A percentile compares a stretch with the other conserved stretches of the same genome.
These are phyloP conservation scores for Sporisorium sorghi DNA, from an alignment of 1,284 basidiomycete genomes.

Conservation along the genomic window DNA sequence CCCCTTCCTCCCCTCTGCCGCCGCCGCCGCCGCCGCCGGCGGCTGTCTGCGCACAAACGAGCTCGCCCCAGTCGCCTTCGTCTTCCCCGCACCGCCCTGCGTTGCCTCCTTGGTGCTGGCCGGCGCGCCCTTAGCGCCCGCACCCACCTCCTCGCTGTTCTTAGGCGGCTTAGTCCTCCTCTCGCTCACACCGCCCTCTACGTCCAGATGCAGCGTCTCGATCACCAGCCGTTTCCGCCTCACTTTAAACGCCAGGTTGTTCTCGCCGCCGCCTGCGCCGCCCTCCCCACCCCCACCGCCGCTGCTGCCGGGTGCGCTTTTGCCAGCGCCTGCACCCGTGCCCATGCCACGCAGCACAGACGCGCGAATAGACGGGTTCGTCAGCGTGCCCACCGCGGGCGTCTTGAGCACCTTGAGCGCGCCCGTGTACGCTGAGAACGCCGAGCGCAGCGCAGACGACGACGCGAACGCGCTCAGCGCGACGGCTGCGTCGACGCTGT, in stretches of 20 bases:
- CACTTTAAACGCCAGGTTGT: conserved; percentile 94
- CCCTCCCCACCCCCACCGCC: conserved; percentile 40
- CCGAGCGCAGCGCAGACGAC: conserved; percentile 41
- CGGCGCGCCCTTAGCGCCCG: not conserved
- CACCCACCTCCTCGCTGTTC: conserved; percentile 10
- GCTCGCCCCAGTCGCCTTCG: not conserved
- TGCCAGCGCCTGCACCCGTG: conserved; percentile 22
- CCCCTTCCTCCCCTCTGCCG: no score
- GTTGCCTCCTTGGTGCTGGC: not conserved
- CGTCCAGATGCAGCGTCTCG: conserved; percentile 91
- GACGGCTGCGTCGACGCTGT: conserved; percentile 52
- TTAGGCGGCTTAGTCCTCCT: conserved; percentile 70
- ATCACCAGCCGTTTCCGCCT: conserved; percentile 86
- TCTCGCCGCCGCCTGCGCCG: conserved; percentile 77
- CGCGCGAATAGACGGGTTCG: conserved; percentile 54
- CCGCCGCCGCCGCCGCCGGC: not conserved
- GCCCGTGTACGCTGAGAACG: conserved; percentile 57
- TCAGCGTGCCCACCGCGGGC: conserved; percentile 54
- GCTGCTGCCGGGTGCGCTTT: not conserved
- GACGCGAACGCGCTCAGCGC: conserved; percentile 55
- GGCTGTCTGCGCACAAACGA: conserved; percentile 18
- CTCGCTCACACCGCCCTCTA: conserved; percentile 90
- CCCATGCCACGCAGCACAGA: conserved; percentile 64
- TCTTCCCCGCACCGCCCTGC: not conserved
- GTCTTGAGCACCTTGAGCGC: conserved; percentile 60